A percentile compares a stretch with the other conserved stretches of the same genome.
phyloP scores from a whole-genome alignment of 139 green algal species.

The Coelastrella sp. region DNA sequence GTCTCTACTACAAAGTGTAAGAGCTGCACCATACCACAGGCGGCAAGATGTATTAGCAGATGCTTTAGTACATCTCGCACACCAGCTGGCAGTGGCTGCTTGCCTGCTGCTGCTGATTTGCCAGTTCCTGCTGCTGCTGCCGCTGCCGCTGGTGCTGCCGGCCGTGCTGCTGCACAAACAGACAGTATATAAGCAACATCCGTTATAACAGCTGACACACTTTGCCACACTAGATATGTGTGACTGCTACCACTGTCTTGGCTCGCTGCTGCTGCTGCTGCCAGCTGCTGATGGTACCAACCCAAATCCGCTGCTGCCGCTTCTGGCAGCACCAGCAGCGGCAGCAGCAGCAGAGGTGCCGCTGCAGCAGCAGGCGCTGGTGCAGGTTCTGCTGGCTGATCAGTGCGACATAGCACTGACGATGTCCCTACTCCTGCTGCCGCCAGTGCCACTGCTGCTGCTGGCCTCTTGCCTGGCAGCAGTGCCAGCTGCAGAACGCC shows the following conservation, averaged over 20 bases:
- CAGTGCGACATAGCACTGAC: no score
- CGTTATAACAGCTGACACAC: not conserved
- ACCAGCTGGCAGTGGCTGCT: not conserved
- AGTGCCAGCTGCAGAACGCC: not conserved
- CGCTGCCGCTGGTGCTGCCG: not conserved
- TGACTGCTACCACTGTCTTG: not conserved
- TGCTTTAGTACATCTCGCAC: not conserved
- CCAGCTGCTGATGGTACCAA: not conserved
- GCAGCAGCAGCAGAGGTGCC: not conserved
- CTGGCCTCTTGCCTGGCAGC: not conserved
- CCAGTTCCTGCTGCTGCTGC: not conserved
- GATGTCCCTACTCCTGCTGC: no score
- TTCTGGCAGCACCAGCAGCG: not conserved
- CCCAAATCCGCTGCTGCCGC: not conserved
- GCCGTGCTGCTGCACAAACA: not conserved
- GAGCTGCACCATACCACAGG: not conserved
- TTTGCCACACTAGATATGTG: no score
- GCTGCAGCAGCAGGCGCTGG: not conserved
- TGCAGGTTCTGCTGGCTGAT: not conserved
- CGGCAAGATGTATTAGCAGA: not conserved
- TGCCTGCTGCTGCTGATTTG: not conserved
- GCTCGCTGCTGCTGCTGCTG: slow-evolving; percentile 7
- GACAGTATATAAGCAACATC: not conserved
- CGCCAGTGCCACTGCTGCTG: no score
- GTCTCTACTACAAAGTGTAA: not conserved